phyloP scores from a whole-genome alignment of 768 basidiomycete genomes.

The Boletus vermiculosoides region DNA sequence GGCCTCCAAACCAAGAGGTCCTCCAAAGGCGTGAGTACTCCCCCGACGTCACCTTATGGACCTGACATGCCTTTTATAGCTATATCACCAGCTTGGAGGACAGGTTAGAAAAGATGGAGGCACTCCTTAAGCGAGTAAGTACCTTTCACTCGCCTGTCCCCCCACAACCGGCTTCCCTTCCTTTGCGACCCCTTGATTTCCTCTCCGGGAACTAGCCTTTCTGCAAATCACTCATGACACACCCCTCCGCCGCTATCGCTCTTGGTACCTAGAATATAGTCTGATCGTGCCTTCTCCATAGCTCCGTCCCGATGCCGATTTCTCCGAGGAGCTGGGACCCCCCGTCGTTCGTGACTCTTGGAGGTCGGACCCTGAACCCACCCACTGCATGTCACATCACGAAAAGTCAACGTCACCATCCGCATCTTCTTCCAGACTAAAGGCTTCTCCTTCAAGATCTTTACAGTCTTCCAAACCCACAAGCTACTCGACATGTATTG shows the following conservation, averaged over 20 bases:
- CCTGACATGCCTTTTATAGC: slow-evolving; percentile 29
- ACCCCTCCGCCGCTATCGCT: background rate
- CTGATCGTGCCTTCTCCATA: slow-evolving; percentile 30
- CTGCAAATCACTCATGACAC: background rate
- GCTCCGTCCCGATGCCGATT: slow-evolving; percentile 63
- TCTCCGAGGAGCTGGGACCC: slow-evolving; percentile 61
- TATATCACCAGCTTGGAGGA: slow-evolving; percentile 62
- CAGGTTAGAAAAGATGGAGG: slow-evolving; percentile 54
- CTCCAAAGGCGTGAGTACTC: slow-evolving; percentile 60
- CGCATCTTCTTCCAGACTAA: slow-evolving; percentile 15
- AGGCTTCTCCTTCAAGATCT: slow-evolving; percentile 10
- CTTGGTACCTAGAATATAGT: background rate
- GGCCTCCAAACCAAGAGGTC: slow-evolving; percentile 61
- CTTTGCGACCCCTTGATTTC: background rate
- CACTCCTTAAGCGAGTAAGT: slow-evolving; percentile 51
- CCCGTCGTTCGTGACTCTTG: slow-evolving; percentile 64
- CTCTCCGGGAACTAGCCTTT: background rate
- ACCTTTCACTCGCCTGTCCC: background rate
- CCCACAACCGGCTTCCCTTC: background rate
- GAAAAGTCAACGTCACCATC: slow-evolving; percentile 26
- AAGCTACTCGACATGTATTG: slow-evolving; percentile 4
- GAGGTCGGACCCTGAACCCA: slow-evolving; percentile 38
- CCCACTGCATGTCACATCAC: slow-evolving; percentile 10
- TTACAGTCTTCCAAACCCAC: slow-evolving; percentile 10
- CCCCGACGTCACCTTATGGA: background rate